phyloP scores from a whole-genome alignment of 306 rosid genomes.

The Mimosa pudica region DNA sequence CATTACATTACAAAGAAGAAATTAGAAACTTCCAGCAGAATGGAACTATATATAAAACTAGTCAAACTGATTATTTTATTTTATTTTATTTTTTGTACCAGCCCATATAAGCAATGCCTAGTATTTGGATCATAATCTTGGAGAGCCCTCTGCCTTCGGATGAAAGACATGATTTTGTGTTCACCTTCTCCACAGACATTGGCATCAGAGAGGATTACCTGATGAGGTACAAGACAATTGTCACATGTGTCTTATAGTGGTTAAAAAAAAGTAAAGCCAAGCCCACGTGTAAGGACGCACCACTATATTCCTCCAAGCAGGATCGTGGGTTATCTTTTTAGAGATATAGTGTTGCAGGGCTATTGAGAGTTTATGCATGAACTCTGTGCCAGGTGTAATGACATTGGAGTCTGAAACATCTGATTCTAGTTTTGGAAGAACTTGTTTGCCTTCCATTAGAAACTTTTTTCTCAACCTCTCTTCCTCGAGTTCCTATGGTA shows the following conservation, averaged over 20 bases:
- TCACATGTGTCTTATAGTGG: background rate
- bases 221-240: background rate
- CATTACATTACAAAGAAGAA: background rate
- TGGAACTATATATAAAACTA: background rate
- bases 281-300: constrained; percentile 23
- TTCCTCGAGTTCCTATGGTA: constrained; percentile 54
- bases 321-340: constrained; percentile 31
- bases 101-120: constrained; percentile 60
- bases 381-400: constrained; percentile 66
- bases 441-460: constrained; percentile 54
- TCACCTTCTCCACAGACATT: constrained; percentile 79
- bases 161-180: constrained; percentile 56
- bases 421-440: constrained; percentile 43
- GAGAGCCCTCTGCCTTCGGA: constrained; percentile 46
- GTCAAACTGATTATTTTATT: background rate
- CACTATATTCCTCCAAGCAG: constrained; percentile 48
- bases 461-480: constrained; percentile 34
- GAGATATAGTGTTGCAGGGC: constrained; percentile 43
- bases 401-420: constrained; percentile 49
- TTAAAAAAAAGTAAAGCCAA: background rate
- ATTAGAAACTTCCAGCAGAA: background rate
- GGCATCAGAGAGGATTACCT: constrained; percentile 13
- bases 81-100: constrained; percentile 34
- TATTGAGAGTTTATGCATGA: constrained; percentile 53
- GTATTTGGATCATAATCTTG: constrained; percentile 52